Evolutionary conservation across 1,284 basidiomycete species (phyloP), one percentile per base, ranked within the genome.

Genomic region (Ganoderma sinense): DNA sequence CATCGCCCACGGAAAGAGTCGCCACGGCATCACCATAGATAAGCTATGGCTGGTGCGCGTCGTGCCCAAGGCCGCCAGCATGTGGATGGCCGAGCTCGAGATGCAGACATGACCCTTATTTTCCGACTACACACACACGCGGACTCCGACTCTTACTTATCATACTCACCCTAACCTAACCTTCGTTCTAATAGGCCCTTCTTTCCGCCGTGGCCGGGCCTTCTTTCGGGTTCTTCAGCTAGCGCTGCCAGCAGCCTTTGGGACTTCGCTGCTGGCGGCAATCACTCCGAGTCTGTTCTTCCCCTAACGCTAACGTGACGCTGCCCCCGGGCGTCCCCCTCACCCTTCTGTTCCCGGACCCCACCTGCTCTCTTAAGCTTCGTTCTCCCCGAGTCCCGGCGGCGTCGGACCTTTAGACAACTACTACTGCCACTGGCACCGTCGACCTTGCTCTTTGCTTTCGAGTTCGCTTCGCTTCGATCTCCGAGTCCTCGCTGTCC

Each of bases 51-150:
- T 77, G 20, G 13, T 73, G 1, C 69, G 70, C 14, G 67, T 77
- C 48, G 48, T 62, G 13, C 71, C 51, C n/a, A 74, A 70, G n/a
- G 26, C 53, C 13, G 7, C 55, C 1, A 73, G 71, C 59, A 69
- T 73, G 18, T 77, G 76, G 76, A 59, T 74, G 33, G 70, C 72
- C 14, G 73, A 75, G 18, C 71, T 77, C 3, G 74, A 77, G 43
- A 64, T 73, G 23, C 66, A 67, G 59, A 51, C 63, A n/a, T 71
- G 41, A 69, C 36, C 36, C 36, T 36, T 58, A n/a, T 29, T 8
- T 53, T 16, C 14, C 39, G 58, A 20, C 36, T 36, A 20, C 8
- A 7, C 33, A 40, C 31, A 10, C 55, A 36, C 36, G 36, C 36
- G 36, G 36, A 36, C 56, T 59, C 20, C 18, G 2, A 33, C 56